Conservation (phyloP, 495 filamentous ascomycete genomes). For the Penicillium samsonianum region DNA sequence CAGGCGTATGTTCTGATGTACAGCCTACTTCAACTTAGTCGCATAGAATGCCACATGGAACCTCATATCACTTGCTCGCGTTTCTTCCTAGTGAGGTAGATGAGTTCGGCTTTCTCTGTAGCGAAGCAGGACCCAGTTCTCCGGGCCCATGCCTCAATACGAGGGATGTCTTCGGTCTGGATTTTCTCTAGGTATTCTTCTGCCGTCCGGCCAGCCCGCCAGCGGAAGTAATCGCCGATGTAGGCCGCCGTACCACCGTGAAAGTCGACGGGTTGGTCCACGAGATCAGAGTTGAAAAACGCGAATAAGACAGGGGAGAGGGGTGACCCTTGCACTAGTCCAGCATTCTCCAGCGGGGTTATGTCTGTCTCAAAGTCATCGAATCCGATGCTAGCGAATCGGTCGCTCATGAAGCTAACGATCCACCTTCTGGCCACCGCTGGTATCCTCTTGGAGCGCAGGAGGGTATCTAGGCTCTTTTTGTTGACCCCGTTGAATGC, state of each 20-base stretch:
- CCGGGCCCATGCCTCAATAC: slow-evolving; percentile 22
- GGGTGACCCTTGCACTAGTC: slow-evolving; percentile 30
- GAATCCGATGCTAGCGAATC: slow-evolving; percentile 25
- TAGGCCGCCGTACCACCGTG: slow-evolving; percentile 23
- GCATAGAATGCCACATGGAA: too few species aligned
- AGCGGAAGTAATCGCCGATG: slow-evolving; percentile 25
- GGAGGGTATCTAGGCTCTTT: slow-evolving; percentile 23
- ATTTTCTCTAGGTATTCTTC: slow-evolving; percentile 23
- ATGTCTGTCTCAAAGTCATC: slow-evolving; percentile 24
- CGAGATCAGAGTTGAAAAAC: slow-evolving; percentile 33
- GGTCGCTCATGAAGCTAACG: slow-evolving; percentile 28
- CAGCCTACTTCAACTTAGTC: too few species aligned
- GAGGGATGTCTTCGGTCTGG: slow-evolving; percentile 21
- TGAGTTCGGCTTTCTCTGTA: slow-evolving; percentile 28
- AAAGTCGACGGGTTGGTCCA: slow-evolving; percentile 24
- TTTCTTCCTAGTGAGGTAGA: slow-evolving; percentile 22
- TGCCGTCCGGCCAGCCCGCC: slow-evolving; percentile 14
- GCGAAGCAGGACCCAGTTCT: slow-evolving; percentile 24
- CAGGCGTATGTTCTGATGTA: too few species aligned
- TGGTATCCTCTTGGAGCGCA: slow-evolving; percentile 27
- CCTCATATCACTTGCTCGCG: too few species aligned
- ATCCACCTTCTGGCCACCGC: slow-evolving; percentile 23
- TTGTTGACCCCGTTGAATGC: slow-evolving; percentile 28
- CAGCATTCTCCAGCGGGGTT: slow-evolving; percentile 24
- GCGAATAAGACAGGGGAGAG: slow-evolving; percentile 29